Evolutionary conservation across 2,329 filamentous ascomycete species (phyloP).

Genomic region (Penicillium brasilianum): DNA sequence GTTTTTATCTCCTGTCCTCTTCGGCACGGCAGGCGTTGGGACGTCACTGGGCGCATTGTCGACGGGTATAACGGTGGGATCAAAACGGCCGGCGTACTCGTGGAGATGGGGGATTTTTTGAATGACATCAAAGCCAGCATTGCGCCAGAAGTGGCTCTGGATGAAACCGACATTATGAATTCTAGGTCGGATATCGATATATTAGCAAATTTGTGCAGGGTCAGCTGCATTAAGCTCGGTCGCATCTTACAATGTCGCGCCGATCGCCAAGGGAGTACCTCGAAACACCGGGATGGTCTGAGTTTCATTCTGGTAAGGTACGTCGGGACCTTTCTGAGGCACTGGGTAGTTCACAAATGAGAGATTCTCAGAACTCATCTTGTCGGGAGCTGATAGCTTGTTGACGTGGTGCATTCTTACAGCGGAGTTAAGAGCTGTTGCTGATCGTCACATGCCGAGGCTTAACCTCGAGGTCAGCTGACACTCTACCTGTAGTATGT

Average conservation of each 20-base stretch:
- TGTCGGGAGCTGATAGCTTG: conserved; percentile 8
- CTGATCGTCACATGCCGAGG: conserved; percentile 26
- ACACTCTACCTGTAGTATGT: not conserved
- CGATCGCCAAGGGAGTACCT: conserved; percentile 67
- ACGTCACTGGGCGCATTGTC: conserved; percentile 22
- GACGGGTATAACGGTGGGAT: conserved; percentile 62
- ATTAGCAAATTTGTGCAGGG: conserved; percentile 6
- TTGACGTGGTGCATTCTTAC: not conserved
- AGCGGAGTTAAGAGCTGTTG: conserved; percentile 13
- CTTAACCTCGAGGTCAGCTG: conserved; percentile 11
- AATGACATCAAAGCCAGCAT: conserved; percentile 68
- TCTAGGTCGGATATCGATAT: conserved; percentile 38
- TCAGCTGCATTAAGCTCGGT: conserved; percentile 2
- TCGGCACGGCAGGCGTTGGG: conserved; percentile 39
- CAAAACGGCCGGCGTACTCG: conserved; percentile 59
- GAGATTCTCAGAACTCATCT: conserved; percentile 29
- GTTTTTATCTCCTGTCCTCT: conserved; percentile 44
- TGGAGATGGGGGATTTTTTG: conserved; percentile 61
- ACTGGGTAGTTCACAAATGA: conserved; percentile 46
- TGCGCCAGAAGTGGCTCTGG: conserved; percentile 70
- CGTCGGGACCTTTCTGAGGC: conserved; percentile 45
- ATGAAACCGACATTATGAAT: conserved; percentile 65
- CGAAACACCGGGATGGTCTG: conserved; percentile 73
- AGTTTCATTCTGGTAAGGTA: conserved; percentile 54
- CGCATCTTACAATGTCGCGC: conserved; percentile 63